phyloP scores from a whole-genome alignment of 2,329 filamentous ascomycete genomes.

The Calonectria leucothoes region DNA sequence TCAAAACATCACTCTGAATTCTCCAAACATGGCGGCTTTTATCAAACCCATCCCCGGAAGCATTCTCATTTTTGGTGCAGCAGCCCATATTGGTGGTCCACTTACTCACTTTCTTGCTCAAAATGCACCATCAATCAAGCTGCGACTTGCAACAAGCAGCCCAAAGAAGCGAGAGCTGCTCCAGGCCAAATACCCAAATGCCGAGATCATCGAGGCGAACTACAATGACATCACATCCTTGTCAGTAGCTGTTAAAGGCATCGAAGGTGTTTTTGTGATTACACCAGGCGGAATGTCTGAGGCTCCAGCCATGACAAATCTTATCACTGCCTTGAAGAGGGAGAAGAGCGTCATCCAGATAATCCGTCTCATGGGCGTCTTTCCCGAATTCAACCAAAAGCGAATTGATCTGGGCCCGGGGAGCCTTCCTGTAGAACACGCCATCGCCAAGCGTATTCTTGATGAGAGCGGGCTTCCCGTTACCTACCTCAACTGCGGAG shows the following conservation, averaged over 20 bases:
- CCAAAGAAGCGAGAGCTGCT: neutral
- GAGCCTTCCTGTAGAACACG: neutral
- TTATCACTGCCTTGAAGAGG: neutral
- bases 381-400: neutral
- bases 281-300: neutral
- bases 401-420: neutral
- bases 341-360: neutral
- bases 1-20: neutral
- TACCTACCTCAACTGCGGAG: neutral
- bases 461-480: neutral
- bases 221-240: neutral
- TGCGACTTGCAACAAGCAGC: conserved; percentile 4
- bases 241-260: neutral
- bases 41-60: neutral
- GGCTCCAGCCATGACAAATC: neutral
- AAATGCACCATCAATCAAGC: neutral
- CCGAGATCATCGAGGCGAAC: neutral
- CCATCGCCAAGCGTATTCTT: conserved; percentile 2
- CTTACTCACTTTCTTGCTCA: neutral
- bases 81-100: neutral
- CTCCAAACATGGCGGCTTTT: neutral
- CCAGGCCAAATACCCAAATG: neutral
- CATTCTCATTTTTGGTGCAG: conserved; percentile 3
- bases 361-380: neutral
- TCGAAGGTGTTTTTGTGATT: neutral